A percentile compares a stretch with the other conserved stretches of the same genome.
Evolutionary conservation across 805 yeast genomes (phyloP).

Genomic region (Ogataea philodendri): DNA sequence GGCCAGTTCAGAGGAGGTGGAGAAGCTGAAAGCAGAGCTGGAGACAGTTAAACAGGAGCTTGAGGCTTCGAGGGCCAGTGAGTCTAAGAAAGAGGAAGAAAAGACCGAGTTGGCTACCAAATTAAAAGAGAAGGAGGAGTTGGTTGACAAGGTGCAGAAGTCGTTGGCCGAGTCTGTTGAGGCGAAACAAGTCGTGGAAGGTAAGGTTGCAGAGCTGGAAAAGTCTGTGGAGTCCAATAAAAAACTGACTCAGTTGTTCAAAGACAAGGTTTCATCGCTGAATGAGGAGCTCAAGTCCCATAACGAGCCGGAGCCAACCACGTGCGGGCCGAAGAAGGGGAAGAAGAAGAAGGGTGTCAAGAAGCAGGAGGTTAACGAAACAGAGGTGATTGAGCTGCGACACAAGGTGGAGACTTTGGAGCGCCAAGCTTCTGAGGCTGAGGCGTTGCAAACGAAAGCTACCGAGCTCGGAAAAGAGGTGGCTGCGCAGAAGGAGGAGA

Average conservation of each 20-base stretch:
- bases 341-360: slow-evolving; percentile 19
- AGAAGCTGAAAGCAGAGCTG: slow-evolving; percentile 1
- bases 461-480: slow-evolving; percentile 31
- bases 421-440: slow-evolving; percentile 13
- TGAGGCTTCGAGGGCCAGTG: background rate
- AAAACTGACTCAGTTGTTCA: slow-evolving; percentile 25
- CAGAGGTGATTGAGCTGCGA: slow-evolving; percentile 26
- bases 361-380: slow-evolving; percentile 9
- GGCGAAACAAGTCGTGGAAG: slow-evolving; percentile 3
- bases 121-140: slow-evolving; percentile 4
- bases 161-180: background rate
- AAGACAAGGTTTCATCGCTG: slow-evolving; percentile 26
- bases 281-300: slow-evolving; percentile 20
- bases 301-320: background rate
- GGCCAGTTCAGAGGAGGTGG: slow-evolving; percentile 3
- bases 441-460: slow-evolving; percentile 1
- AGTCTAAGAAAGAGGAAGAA: slow-evolving; percentile 3
- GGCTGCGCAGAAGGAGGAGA: slow-evolving; percentile 53
- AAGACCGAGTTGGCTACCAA: slow-evolving; percentile 3
- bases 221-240: slow-evolving; percentile 25
- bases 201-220: slow-evolving; percentile 18
- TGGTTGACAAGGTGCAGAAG: slow-evolving; percentile 2
- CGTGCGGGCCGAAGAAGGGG: slow-evolving; percentile 18
- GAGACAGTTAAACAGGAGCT: slow-evolving; percentile 1
- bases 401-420: slow-evolving; percentile 24